These are phyloP conservation scores for Sesbania bispinosa DNA, from an alignment of 306 rosid species.

Conservation along the genomic window DNA sequence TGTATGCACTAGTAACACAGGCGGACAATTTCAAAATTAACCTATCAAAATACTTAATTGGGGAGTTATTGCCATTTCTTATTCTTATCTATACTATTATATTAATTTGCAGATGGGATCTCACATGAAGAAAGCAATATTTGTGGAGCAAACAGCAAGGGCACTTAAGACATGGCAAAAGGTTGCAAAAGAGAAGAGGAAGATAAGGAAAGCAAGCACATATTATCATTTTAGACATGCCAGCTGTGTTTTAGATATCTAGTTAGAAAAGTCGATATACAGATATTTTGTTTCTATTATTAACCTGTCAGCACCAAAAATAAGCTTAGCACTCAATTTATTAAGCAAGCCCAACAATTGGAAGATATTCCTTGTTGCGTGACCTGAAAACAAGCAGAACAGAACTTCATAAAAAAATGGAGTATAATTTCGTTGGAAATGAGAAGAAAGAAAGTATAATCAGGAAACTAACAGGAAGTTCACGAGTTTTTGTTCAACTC, in stretches of 20 bases:
- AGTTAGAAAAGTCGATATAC: too few relatives aligned
- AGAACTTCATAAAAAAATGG: slow-evolving; percentile 1
- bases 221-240: too few relatives aligned
- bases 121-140: slow-evolving; percentile 63
- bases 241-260: too few relatives aligned
- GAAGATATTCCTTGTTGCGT: slow-evolving; percentile 87
- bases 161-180: slow-evolving; percentile 71
- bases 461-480: slow-evolving; percentile 56
- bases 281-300: too few relatives aligned
- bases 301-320: slow-evolving; percentile 92
- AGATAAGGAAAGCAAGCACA: slow-evolving; percentile 30
- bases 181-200: slow-evolving; percentile 40
- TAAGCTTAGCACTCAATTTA: slow-evolving; percentile 88
- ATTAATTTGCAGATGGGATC: slow-evolving; percentile 64
- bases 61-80: too few relatives aligned
- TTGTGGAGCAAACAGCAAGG: slow-evolving; percentile 66
- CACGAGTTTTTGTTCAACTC: slow-evolving; percentile 69
- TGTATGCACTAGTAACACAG: slow-evolving; percentile 64
- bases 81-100: too few relatives aligned
- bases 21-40: slow-evolving; percentile 19
- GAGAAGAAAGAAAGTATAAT: neutral
- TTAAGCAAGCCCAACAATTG: slow-evolving; percentile 81
- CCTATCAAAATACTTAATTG: too few relatives aligned
- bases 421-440: neutral
- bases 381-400: slow-evolving; percentile 47